Evolutionary conservation across 1,139 yeast species (phyloP).

Genomic region (Hyphopichia burtonii): DNA sequence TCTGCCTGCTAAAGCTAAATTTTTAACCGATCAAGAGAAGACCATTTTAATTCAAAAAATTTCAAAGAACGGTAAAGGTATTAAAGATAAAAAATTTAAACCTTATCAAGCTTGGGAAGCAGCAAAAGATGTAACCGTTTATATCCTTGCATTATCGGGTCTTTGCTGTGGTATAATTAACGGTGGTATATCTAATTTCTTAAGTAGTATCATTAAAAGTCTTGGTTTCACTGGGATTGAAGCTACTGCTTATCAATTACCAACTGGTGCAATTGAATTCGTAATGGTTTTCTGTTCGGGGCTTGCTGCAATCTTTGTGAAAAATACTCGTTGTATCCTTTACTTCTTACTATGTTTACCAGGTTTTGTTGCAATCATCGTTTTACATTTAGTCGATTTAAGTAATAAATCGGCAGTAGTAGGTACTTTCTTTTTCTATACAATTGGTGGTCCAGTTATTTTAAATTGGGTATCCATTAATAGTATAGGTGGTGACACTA

Average conservation of each 20-base stretch:
- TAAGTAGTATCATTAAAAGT: conserved; percentile 24
- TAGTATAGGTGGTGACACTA: conserved; percentile 26
- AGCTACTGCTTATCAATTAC: conserved; percentile 27
- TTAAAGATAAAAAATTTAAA: conserved; percentile 20
- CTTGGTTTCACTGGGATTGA: conserved; percentile 24
- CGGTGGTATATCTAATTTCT: conserved; percentile 29
- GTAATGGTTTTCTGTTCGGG: conserved; percentile 23
- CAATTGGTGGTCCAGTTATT: conserved; percentile 32
- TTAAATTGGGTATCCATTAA: conserved; percentile 27
- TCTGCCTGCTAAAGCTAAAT: conserved; percentile 38
- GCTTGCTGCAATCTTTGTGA: conserved; percentile 17
- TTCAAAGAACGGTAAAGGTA: conserved; percentile 26
- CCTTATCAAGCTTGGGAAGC: conserved; percentile 23
- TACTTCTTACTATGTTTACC: conserved; percentile 18
- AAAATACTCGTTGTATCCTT: conserved; percentile 17
- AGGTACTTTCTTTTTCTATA: conserved; percentile 34
- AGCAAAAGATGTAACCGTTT: conserved; percentile 23
- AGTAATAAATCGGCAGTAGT: conserved; percentile 23
- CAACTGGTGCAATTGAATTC: conserved; percentile 31
- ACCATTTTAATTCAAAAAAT: conserved; percentile 20
- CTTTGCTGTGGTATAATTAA: conserved; percentile 25
- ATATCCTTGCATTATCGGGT: conserved; percentile 25
- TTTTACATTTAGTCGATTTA: conserved; percentile 14
- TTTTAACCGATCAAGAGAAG: conserved; percentile 38
- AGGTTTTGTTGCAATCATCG: conserved; percentile 21